Evolutionary conservation across 768 basidiomycete species (phyloP).

Genomic region (Lepiota venenata): DNA sequence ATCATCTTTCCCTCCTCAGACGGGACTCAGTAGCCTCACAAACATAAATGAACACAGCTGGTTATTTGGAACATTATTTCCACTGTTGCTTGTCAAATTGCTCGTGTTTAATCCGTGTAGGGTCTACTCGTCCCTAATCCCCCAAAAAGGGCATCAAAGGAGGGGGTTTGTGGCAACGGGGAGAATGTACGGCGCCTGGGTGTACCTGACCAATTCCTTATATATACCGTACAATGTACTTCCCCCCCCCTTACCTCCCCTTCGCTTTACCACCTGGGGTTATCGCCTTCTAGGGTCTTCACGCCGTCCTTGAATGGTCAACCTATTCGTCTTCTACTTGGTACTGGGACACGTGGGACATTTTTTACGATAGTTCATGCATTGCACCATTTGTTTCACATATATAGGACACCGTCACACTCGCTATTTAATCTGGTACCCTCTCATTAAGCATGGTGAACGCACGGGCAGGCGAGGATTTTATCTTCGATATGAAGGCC

Average conservation of each 20-base stretch:
- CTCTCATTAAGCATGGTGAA: neutral
- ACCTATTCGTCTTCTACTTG: neutral
- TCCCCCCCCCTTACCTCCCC: neutral
- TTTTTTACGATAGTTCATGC: neutral
- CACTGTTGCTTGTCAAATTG: too few species aligned
- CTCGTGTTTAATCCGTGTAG: too few species aligned
- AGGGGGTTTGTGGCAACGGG: neutral
- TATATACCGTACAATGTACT: conserved; percentile 9
- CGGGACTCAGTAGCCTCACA: too few species aligned
- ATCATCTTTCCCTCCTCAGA: too few species aligned
- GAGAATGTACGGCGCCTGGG: conserved; percentile 1
- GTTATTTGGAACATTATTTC: too few species aligned
- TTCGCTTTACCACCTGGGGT: neutral
- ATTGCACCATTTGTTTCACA: neutral
- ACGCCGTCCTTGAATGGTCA: neutral
- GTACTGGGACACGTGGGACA: conserved; percentile 8
- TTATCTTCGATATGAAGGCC: too few species aligned
- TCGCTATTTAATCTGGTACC: neutral
- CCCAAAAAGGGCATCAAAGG: too few species aligned
- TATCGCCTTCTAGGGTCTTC: neutral
- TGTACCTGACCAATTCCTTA: neutral
- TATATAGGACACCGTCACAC: neutral
- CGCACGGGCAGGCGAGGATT: neutral
- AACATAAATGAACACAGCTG: too few species aligned
- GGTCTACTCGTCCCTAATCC: too few species aligned